Evolutionary conservation across 2,329 filamentous ascomycete species (phyloP), one percentile per base, ranked within the genome.

Genomic region (Eutypella sp.): DNA sequence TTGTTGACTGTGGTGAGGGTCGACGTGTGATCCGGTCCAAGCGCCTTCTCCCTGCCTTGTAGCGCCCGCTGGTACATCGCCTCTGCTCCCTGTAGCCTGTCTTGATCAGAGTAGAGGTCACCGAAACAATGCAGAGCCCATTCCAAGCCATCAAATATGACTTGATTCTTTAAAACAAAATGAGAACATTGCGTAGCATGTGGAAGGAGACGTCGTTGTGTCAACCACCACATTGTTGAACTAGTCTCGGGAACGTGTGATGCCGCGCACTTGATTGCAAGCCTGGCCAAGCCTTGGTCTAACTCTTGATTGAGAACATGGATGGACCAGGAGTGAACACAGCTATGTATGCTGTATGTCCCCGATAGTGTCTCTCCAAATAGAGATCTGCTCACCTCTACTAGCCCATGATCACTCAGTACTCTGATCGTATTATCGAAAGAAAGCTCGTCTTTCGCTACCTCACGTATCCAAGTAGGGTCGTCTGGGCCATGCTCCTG

Each of bases 1-100:
- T 56, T 53, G 33, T 55, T 49, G 29, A 61, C 51, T n/a, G 54
- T 56, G n/a, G 41, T 20, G 15, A 62, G 50, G 31, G 58, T 58
- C 36, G 46, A 57, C 16, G 47, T 48, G 45, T 61, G 57, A 31
- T 54, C 47, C 6, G 49, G 39, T 23, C 58, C 47, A 4, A 41
- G 19, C 27, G 20, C 8, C 34, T 38, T 49, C 27, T 49, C 36
- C 1, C 38, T 31, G 10, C 46, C 42, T 41, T 25, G 24, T 7
- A 47, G 25, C 20, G 46, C 42, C 24, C 46, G 41, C 15, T 40
- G 16, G 36, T 47, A 47, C 46, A 47, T 47, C 18, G 40, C 20
- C 29, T 47, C 46, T 13, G 42, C 46, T 36, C 41, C 37, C 13
- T 33, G n/a, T 2, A 47, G 29, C 38, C 41, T 47, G 36, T 25